Evolutionary conservation across 2,329 filamentous ascomycete species (phyloP).

Genomic region (Phialophora expanda): DNA sequence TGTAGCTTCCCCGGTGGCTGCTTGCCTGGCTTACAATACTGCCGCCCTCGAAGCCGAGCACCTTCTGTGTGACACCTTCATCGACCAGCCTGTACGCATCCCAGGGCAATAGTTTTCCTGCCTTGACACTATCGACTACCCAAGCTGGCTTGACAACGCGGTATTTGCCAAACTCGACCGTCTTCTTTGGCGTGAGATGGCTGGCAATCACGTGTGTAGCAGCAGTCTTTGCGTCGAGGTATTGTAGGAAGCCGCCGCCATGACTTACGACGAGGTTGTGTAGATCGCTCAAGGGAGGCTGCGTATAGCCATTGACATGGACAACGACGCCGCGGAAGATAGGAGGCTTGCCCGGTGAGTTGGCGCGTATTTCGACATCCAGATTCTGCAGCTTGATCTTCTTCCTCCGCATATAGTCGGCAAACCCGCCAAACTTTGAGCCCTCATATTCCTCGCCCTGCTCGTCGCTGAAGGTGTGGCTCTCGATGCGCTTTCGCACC

Average conservation of each 20-base stretch:
- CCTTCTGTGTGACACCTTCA: conserved; percentile 80
- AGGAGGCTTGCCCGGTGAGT: conserved; percentile 71
- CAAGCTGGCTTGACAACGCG: conserved; percentile 93
- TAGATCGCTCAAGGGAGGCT: conserved; percentile 86
- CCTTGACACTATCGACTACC: conserved; percentile 86
- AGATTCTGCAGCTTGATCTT: conserved; percentile 97
- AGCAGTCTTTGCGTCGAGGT: conserved; percentile 90
- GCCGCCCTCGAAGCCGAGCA: conserved; percentile 68
- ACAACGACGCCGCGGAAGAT: conserved; percentile 92
- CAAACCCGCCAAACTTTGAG: conserved; percentile 86
- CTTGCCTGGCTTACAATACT: conserved; percentile 70
- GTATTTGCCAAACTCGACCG: conserved; percentile 83
- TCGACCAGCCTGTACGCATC: conserved; percentile 81
- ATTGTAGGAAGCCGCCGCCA: conserved; percentile 94
- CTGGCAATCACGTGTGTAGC: conserved; percentile 96
- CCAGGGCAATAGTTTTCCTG: conserved; percentile 84
- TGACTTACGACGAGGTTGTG: conserved; percentile 86
- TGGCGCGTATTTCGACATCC: conserved; percentile 77
- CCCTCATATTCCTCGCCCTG: conserved; percentile 87
- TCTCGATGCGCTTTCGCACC: conserved; percentile 68
- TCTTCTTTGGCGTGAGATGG: conserved; percentile 88
- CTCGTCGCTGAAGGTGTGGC: conserved; percentile 77
- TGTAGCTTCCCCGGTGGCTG: conserved; percentile 68
- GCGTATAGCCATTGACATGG: conserved; percentile 94
- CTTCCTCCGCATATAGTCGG: conserved; percentile 92